Conservation (phyloP, 345 rosid genomes). For the Angophora floribunda region DNA sequence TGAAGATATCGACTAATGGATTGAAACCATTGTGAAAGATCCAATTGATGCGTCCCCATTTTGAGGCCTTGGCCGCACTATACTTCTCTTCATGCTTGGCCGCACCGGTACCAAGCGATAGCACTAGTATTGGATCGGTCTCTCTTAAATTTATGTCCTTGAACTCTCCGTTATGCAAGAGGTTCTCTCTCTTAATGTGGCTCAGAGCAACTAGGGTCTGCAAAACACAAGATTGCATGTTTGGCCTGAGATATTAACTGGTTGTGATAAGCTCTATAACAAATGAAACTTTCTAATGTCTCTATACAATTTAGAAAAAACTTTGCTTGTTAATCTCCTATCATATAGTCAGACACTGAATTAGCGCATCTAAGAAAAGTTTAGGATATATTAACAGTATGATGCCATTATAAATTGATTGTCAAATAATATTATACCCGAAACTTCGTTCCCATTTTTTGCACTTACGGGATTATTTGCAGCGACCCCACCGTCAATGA, state of each 20-base stretch:
- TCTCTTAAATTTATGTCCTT: background rate
- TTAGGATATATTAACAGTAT: background rate
- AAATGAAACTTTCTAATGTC: background rate
- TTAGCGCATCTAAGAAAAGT: background rate
- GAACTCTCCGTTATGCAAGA: background rate
- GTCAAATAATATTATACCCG: background rate
- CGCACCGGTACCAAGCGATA: constrained; percentile 5
- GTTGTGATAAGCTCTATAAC: background rate
- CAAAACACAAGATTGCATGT: background rate
- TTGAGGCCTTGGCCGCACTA: constrained; percentile 6
- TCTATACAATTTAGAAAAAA: background rate
- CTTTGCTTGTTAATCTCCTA: background rate
- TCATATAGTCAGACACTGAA: background rate
- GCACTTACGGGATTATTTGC: background rate
- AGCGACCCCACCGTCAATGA: background rate
- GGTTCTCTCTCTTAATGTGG: background rate
- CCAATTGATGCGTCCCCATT: constrained; percentile 13
- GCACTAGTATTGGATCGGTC: background rate
- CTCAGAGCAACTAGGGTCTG: background rate
- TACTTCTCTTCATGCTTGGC: constrained; percentile 10
- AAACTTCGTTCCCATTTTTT: background rate
- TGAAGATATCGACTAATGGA: background rate
- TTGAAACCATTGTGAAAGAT: background rate
- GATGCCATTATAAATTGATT: background rate
- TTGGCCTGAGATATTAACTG: background rate